Base-by-base conservation (phyloP, 2,329 filamentous ascomycete species). In the Bipolaris oryzae region DNA sequence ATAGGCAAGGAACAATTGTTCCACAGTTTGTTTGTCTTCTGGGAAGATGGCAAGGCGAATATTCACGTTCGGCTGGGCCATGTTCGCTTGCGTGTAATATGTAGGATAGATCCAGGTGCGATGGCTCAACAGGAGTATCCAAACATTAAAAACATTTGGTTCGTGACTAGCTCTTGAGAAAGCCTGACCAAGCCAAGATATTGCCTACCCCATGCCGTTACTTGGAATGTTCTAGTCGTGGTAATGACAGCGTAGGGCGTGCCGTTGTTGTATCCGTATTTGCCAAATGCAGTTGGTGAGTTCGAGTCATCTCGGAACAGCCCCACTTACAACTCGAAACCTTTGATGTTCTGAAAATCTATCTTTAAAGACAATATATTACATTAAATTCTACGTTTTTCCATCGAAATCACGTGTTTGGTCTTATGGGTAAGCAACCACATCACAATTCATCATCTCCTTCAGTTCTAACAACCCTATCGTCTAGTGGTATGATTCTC, bases 401-500 rank as follows among this genome's bases (percentile, higher is more conserved):
- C 9, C 45, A 48, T 48, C 45, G 15, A 48, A 48, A 48, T 48
- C 45, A 48, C 33, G 33, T 48, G 45, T 37, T 23, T 37, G 31
- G 44, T 35, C 31, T 37, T 35, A 47, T 47, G 44, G 41, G 41
- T 43, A 43, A 43, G 41, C 41, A 25, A 39, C 16, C 37, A 39
- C 41, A 43, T 25, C 41, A 28, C 23, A 28, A 10, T 20, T n/a
- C 21, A 3, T 11, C 13, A 9, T 23, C 7, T 43, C 41, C 7
- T 43, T 43, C 41, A 43, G 21, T 48, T 16, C 33, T 16, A 48
- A 35, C 33, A 37, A 37, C 45, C 34, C 34, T 5, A 28, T 23
- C 31, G 43, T 51, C 84, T 86, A 85, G 84, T 83, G 85, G 84
- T 87, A 87, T 87, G 84, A 86, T 87, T 86, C 84, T 85, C 84